Conservation (phyloP, 306 rosid genomes). For the Quercus alba region DNA sequence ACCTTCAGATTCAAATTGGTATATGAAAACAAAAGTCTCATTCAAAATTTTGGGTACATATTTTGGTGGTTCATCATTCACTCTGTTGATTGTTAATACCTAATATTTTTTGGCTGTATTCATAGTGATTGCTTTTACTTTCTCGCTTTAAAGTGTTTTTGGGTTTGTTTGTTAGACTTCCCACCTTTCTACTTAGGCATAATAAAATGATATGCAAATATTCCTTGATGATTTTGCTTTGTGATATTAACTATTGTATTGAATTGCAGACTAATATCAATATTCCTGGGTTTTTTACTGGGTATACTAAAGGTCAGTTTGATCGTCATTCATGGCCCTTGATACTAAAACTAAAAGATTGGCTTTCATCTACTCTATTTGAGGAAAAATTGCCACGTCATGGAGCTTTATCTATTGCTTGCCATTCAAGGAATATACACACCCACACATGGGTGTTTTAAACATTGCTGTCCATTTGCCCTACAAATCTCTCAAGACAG, state of each 20-base stretch:
- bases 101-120: no score
- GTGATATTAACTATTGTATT: conserved; percentile 11
- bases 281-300: conserved; percentile 75
- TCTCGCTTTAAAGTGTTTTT: neutral
- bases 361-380: conserved; percentile 79
- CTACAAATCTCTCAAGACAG: conserved; percentile 32
- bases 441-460: conserved; percentile 49
- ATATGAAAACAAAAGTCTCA: no score
- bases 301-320: conserved; percentile 46
- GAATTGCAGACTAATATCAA: conserved; percentile 64
- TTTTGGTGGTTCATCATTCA: neutral
- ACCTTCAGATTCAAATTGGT: neutral
- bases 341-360: conserved; percentile 76
- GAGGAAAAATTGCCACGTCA: conserved; percentile 83
- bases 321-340: conserved; percentile 55
- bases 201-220: neutral
- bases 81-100: neutral
- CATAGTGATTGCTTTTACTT: no score
- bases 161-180: neutral
- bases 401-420: conserved; percentile 54
- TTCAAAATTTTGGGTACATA: no score
- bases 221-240: conserved; percentile 2
- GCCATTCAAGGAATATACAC: conserved; percentile 74
- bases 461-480: conserved; percentile 61
- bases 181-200: neutral